phyloP scores from a whole-genome alignment of 306 rosid genomes.

The Medicago truncatula region DNA sequence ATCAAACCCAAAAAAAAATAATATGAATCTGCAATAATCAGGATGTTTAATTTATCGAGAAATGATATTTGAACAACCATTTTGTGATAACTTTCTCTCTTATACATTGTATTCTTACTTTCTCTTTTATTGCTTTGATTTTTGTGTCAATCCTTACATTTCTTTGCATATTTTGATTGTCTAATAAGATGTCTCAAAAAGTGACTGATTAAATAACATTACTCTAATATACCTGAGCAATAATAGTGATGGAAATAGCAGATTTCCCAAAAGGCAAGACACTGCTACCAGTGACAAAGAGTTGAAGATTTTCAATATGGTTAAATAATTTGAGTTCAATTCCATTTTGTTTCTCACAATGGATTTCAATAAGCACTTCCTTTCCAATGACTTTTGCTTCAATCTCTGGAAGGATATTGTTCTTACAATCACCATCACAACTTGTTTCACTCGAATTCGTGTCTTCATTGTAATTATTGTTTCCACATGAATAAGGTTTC shows the following conservation, averaged over 20 bases:
- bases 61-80: too few species aligned
- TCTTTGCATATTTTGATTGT: too few species aligned
- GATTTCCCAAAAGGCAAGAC: constrained; percentile 52
- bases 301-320: constrained; percentile 47
- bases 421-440: neutral
- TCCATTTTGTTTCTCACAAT: constrained; percentile 45
- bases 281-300: constrained; percentile 41
- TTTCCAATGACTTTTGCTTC: constrained; percentile 48
- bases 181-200: too few species aligned
- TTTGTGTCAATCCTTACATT: too few species aligned
- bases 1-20: too few species aligned
- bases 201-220: too few species aligned
- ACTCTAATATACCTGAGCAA: constrained; percentile 52
- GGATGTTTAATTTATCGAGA: too few species aligned
- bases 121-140: too few species aligned
- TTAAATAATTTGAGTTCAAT: constrained; percentile 41
- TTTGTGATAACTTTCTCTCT: too few species aligned
- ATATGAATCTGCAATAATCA: too few species aligned
- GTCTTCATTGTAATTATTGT: neutral
- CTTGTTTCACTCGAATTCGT: constrained; percentile 22
- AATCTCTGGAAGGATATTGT: constrained; percentile 38
- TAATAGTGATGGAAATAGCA: constrained; percentile 48
- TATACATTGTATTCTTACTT: too few species aligned
- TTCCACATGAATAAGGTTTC: constrained; percentile 13
- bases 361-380: constrained; percentile 45